These are phyloP conservation scores for Solanum bukasovii DNA, from an alignment of 257 asterid genomes.

Conservation along the genomic window DNA sequence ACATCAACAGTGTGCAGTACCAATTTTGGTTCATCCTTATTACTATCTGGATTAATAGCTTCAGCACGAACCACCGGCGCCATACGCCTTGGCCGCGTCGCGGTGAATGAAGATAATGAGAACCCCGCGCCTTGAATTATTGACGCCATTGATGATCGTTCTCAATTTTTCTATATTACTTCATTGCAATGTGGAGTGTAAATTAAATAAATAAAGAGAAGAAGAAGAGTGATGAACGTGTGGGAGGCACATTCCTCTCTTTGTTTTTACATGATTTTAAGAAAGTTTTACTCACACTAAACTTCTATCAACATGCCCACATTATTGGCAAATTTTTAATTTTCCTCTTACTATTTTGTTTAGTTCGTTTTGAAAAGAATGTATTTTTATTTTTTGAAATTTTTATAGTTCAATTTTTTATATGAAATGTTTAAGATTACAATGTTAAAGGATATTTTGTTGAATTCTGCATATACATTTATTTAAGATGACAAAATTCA, in stretches of 20 bases:
- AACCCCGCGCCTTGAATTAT: slow-evolving; percentile 18
- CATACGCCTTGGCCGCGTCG: slow-evolving; percentile 30
- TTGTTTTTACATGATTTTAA: background rate
- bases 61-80: slow-evolving; percentile 75
- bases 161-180: background rate
- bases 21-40: slow-evolving; percentile 65
- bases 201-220: background rate
- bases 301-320: background rate
- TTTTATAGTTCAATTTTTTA: too few species aligned
- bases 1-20: slow-evolving; percentile 58
- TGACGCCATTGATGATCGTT: slow-evolving; percentile 33
- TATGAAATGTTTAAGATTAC: too few species aligned
- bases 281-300: background rate
- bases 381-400: too few species aligned
- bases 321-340: background rate
- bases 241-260: background rate
- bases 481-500: too few species aligned
- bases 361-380: background rate
- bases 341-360: background rate
- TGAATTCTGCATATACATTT: too few species aligned
- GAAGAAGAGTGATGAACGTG: background rate
- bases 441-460: too few species aligned
- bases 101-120: background rate
- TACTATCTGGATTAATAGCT: slow-evolving; percentile 59
- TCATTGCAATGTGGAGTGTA: background rate